Evolutionary conservation across 164 flowering plant species (phyloP), one percentile per base, ranked within the genome.

Genomic region (Cinnamomum chago): DNA sequence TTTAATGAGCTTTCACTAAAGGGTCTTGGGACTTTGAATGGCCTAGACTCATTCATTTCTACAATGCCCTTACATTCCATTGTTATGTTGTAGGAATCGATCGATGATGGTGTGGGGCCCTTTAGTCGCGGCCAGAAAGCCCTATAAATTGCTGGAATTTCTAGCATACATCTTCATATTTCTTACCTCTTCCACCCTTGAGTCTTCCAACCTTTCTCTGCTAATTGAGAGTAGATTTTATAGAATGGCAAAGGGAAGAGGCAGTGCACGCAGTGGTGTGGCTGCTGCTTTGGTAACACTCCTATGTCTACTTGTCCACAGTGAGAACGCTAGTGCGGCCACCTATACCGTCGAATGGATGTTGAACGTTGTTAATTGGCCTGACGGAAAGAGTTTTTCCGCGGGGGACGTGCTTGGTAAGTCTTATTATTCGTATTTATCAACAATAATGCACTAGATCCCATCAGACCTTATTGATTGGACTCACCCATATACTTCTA

Each of bases 391-490:
- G 78, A 67, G 65, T 5, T 88, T 88, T 15, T 71, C 47, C 67
- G 85, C 86, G 11, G 86, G 89, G 20, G 90, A 88, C 75, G 72
- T 71, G 20, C 83, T 88, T 9, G 76, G 89, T 86, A 77, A 73
- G 79, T 67, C 14, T 15, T 12, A 67, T 24, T 3, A 6, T 11
- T 40, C 47, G 0, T 40, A 40, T 25, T 62, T 62, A 23, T 60
- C 23, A 1, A 9, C 7, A 18, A 24, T 60, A 60, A 60, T 60
- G 64, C 22, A 60, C 9, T n/a, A 1, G 10, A 60, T n/a, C 7
- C 64, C 12, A 60, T n/a, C 24, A n/a, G 64, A 60, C n/a, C 24
- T 3, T 20, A 20, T 9, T 40, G 47, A 40, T 40, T 40, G 47
- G 47, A 40, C 47, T 40, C 47, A 4, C 3, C 11, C 47, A 9